Conservation (phyloP, 345 rosid species). For the Arabis alpina region DNA sequence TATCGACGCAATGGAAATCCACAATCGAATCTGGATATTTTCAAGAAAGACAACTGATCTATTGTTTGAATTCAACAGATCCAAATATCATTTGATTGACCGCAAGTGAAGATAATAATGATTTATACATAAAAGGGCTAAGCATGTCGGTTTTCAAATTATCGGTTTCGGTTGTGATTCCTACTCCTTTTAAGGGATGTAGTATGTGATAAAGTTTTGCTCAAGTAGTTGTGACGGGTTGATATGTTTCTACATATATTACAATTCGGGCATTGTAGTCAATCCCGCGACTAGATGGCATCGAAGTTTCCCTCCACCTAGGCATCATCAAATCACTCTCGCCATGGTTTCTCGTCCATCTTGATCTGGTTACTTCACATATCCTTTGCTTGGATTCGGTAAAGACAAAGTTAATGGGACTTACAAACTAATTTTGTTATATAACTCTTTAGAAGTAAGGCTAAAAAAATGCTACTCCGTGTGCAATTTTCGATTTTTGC, state of each 20-base stretch:
- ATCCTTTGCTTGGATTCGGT: constrained; percentile 8
- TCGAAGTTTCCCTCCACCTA: too few species aligned
- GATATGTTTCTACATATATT: not conserved
- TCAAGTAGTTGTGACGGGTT: constrained; percentile 3
- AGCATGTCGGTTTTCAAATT: not conserved
- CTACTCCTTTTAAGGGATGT: not conserved
- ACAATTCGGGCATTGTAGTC: too few species aligned
- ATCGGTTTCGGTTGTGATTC: not conserved
- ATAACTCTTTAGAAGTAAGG: not conserved
- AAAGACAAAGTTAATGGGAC: constrained; percentile 5
- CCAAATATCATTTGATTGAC: too few species aligned
- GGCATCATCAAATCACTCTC: too few species aligned
- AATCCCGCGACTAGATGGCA: too few species aligned
- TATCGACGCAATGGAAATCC: constrained; percentile 8
- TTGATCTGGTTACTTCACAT: not conserved
- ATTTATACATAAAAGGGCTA: not conserved
- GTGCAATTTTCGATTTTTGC: not conserved
- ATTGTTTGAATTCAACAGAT: not conserved
- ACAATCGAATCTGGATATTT: not conserved
- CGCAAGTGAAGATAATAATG: too few species aligned
- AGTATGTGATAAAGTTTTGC: not conserved
- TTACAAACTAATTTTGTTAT: not conserved
- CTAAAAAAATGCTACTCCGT: not conserved
- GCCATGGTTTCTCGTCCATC: not conserved
- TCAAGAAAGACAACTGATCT: not conserved